Evolutionary conservation across 1,284 basidiomycete genomes (phyloP), one percentile per base, ranked within the genome.

Genomic region (Cerioporus squamosus): DNA sequence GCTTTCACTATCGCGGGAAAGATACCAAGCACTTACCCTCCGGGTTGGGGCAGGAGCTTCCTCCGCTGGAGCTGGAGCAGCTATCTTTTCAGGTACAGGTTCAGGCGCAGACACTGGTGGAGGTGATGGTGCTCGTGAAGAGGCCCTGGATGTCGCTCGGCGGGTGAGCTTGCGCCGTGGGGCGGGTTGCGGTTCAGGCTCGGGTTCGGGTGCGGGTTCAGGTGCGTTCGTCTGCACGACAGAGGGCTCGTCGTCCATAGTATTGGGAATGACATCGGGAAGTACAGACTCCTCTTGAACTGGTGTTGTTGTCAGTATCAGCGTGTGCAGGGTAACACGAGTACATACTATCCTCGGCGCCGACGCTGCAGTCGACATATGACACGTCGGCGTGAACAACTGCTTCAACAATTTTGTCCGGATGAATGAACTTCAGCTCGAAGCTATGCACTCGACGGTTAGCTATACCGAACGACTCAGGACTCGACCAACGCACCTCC

Each of bases 401-500:
- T 1, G 74, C 72, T 31, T 72, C 70, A 2, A 71, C 49, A 15
- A 77, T 53, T 46, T 70, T 73, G 40, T 70, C 67, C 0, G 66
- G 65, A 17, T 52, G 54, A 8, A 72, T 57, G 22, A 74, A 70
- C 33, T 60, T 65, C 18, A 77, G 54, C 2, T 65, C 68, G 55
- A 68, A 70, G 33, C 76, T 77, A 44, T 36, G 6, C 5, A 36
- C 6, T 36, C 22, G 7, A 17, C 50, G 8, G 22, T 49, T 24
- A 56, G 47, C 29, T n/a, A n/a, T 15, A 10, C 3, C 3, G 5
- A 18, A 3, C 2, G 2, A 15, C 24, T 2, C 38, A 39, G 29
- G 14, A 5, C 1, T 10, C 6, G 6, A 15, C 14, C 12, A 2
- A 74, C 75, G 15, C 48, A 89, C 90, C 74, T 78, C 61, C 74